Conservation (phyloP, 1,284 basidiomycete genomes). For the Somion occarium region DNA sequence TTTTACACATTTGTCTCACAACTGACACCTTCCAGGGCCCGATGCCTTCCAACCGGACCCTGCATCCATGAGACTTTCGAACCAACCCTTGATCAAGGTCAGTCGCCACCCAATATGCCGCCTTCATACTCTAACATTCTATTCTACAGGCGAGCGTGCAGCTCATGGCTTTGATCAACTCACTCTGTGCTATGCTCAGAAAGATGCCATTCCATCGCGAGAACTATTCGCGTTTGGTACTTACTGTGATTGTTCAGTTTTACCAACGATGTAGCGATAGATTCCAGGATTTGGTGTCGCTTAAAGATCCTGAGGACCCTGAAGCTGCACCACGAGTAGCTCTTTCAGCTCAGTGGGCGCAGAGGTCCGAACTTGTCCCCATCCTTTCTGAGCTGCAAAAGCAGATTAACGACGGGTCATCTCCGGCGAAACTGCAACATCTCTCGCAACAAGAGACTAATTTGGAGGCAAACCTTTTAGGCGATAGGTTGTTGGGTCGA, state of each 20-base stretch:
- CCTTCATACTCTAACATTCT: background rate
- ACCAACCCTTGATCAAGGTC: conserved; percentile 79
- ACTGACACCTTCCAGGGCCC: conserved; percentile 48
- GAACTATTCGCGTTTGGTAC: conserved; percentile 89
- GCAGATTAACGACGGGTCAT: conserved; percentile 33
- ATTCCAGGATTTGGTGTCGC: conserved; percentile 72
- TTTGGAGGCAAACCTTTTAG: conserved; percentile 66
- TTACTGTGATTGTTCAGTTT: conserved; percentile 95
- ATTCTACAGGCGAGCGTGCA: conserved; percentile 74
- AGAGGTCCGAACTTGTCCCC: conserved; percentile 71
- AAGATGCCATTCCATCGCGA: conserved; percentile 96
- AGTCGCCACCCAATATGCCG: conserved; percentile 13
- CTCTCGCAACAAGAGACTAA: conserved; percentile 73
- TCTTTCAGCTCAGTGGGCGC: conserved; percentile 85
- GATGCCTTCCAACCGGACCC: conserved; percentile 84
- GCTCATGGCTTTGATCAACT: conserved; percentile 88
- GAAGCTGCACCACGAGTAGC: conserved; percentile 43
- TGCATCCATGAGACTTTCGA: conserved; percentile 54
- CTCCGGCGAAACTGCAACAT: conserved; percentile 41
- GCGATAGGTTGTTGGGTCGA: conserved; percentile 46
- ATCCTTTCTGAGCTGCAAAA: conserved; percentile 62
- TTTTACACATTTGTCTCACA: background rate
- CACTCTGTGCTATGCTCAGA: conserved; percentile 87
- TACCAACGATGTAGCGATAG: conserved; percentile 91
- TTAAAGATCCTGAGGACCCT: conserved; percentile 29